phyloP scores from a whole-genome alignment of 2,329 filamentous ascomycete species.

The Amauroascus niger region DNA sequence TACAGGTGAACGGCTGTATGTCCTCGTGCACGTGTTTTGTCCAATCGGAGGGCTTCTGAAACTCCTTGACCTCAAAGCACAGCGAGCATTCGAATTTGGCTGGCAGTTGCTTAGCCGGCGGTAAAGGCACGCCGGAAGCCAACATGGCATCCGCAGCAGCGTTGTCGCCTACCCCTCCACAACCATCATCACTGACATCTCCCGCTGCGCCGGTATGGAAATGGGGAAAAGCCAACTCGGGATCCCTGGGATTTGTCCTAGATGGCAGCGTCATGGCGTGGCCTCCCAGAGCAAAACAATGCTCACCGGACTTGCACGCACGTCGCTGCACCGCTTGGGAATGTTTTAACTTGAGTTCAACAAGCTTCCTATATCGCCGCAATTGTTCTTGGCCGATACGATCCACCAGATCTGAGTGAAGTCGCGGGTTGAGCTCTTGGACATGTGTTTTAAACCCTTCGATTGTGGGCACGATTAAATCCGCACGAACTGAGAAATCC shows the following conservation, averaged over 20 bases:
- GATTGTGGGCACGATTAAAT: constrained; percentile 60
- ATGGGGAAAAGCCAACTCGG: constrained; percentile 47
- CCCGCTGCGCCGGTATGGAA: constrained; percentile 46
- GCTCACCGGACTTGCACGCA: constrained; percentile 51
- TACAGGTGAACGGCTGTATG: constrained; percentile 86
- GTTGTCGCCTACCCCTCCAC: constrained; percentile 60
- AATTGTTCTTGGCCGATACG: constrained; percentile 75
- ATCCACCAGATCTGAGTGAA: constrained; percentile 61
- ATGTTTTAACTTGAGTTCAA: constrained; percentile 63
- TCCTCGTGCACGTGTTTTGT: constrained; percentile 94
- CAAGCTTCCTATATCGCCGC: constrained; percentile 65
- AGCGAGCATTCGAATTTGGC: constrained; percentile 84
- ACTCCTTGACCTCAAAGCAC: constrained; percentile 76
- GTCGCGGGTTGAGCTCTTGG: constrained; percentile 60
- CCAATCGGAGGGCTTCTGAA: constrained; percentile 89
- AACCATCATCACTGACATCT: constrained; percentile 54
- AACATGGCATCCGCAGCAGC: constrained; percentile 64
- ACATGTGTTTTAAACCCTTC: constrained; percentile 71
- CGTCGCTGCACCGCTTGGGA: constrained; percentile 47
- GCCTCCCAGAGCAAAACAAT: constrained; percentile 61
- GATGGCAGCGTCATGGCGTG: constrained; percentile 52
- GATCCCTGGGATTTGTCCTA: constrained; percentile 43
- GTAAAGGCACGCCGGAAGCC: constrained; percentile 68
- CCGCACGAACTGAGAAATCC: constrained; percentile 52
- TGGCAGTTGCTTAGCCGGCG: constrained; percentile 65